Percentiles rank a stretch among this genome's conserved stretches.
Conservation (phyloP, 2,329 filamentous ascomycete genomes). For the Lasiodiplodia sp. region DNA sequence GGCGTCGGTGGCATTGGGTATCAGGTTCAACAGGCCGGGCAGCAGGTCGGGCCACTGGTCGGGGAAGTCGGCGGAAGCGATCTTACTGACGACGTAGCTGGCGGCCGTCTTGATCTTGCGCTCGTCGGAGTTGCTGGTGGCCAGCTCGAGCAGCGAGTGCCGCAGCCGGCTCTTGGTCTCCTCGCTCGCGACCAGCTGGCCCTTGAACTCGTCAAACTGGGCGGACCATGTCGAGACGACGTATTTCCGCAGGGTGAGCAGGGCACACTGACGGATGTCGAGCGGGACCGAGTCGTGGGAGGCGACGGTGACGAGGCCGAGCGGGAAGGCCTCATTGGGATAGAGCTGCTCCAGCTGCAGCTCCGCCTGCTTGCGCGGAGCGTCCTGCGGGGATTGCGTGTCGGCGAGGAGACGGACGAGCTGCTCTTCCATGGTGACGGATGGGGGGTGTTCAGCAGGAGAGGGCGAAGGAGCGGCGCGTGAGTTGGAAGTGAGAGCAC, state of each 20-base stretch:
- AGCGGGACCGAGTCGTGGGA: slow-evolving; percentile 76
- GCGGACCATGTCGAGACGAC: slow-evolving; percentile 85
- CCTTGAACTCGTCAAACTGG: slow-evolving; percentile 74
- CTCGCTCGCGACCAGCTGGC: slow-evolving; percentile 73
- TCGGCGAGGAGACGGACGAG: slow-evolving; percentile 86
- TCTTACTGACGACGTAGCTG: slow-evolving; percentile 90
- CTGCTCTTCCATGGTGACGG: slow-evolving; percentile 80
- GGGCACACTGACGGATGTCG: slow-evolving; percentile 81
- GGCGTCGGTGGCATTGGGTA: slow-evolving; percentile 76
- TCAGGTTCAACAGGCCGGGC: slow-evolving; percentile 77
- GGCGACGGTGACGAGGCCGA: slow-evolving; percentile 81
- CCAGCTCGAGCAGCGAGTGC: slow-evolving; percentile 76
- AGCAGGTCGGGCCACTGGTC: slow-evolving; percentile 93
- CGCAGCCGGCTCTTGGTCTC: slow-evolving; percentile 77
- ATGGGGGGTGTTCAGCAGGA: not conserved
- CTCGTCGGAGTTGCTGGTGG: slow-evolving; percentile 75
- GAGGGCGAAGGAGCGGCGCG: not conserved
- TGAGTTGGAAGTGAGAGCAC: slow-evolving; percentile 4
- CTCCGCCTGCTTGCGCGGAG: slow-evolving; percentile 84
- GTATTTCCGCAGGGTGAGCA: slow-evolving; percentile 82
- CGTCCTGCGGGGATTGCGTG: slow-evolving; percentile 80
- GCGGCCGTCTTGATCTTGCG: slow-evolving; percentile 89
- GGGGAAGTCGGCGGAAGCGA: slow-evolving; percentile 91
- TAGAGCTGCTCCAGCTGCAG: slow-evolving; percentile 77
- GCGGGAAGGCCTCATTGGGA: slow-evolving; percentile 73